These are phyloP conservation scores for Neurospora sublineolata DNA, from an alignment of 495 filamentous ascomycete genomes.

Conservation along the genomic window DNA sequence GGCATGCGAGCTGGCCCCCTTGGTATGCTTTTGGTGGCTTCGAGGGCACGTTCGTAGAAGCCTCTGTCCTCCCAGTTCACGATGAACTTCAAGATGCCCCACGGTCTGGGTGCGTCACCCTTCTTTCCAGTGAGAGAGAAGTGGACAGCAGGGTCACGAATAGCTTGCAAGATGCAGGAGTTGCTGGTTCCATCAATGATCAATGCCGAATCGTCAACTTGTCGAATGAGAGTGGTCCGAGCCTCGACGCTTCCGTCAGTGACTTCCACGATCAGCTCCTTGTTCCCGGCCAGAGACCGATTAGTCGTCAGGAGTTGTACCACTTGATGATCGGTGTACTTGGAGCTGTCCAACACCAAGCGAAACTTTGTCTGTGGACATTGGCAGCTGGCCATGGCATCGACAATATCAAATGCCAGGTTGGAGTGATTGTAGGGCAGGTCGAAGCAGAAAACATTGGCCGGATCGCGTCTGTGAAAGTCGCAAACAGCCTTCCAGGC, in stretches of 20 bases:
- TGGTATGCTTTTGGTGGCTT: background rate
- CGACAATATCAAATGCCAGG: background rate
- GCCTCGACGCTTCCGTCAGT: background rate
- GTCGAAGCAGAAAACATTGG: background rate
- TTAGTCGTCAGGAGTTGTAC: background rate
- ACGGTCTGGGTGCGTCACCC: background rate
- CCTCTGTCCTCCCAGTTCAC: background rate
- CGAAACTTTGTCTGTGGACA: background rate
- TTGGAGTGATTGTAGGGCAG: background rate
- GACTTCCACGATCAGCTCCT: background rate
- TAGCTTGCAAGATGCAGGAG: background rate
- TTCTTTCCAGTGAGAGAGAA: background rate
- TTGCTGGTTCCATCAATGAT: background rate
- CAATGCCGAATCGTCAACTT: background rate
- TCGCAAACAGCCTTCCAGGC: background rate
- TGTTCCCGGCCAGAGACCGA: background rate
- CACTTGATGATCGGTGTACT: background rate
- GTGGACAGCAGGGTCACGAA: background rate
- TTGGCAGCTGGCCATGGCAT: background rate
- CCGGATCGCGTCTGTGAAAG: background rate
- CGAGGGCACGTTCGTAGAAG: background rate
- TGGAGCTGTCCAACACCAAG: background rate
- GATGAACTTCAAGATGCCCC: background rate
- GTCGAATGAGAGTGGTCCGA: background rate
- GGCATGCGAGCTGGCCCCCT: background rate